Base-by-base conservation (phyloP, 495 filamentous ascomycete species). In the Margaritispora aquatica region DNA sequence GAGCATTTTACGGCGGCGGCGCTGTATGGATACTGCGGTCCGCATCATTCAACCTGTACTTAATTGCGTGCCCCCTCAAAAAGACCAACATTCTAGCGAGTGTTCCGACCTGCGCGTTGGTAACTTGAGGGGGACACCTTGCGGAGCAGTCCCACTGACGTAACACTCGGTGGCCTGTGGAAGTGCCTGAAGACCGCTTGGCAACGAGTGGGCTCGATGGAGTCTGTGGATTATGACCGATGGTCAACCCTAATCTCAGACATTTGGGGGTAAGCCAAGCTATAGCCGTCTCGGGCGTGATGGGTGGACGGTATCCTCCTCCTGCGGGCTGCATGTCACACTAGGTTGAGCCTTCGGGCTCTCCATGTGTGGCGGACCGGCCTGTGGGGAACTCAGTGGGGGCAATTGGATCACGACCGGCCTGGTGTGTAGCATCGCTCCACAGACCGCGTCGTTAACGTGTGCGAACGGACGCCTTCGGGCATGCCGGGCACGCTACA, bases 171-270 rank as follows among this genome's bases (percentile, higher is more conserved):
- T 2, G 19, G 27, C 26, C 26, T 52, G 48, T 27, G 48, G 19
- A 52, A 24, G 48, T 11, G n/a, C 46, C 38, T 48, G 36, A 27
- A 2, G 38, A 54, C 58, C 49, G n/a, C 52, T 22, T 3, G 49
- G 20, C 20, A 13, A 34, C 27, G 1, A 21, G 26, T 24, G 58
- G n/a, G 71, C 65, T 57, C 60, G 75, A 56, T 72, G 77, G 75
- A 72, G 72, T 80, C 71, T 80, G 77, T 82, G 75, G 76, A 75
- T 74, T 63, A 52, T 82, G 75, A 73, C 75, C 70, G 63, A 54
- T 76, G 71, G 75, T 71, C 65, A 80, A 8, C 58, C 58, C 63
- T 75, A 56, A 38, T 67, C 49, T n/a, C 54, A 63, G 76, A 70
- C 70, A 73, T 47, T 69, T 41, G 78, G 74, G n/a, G 72, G 75